phyloP scores from a whole-genome alignment of 345 rosid species.

The Sapria himalayana region DNA sequence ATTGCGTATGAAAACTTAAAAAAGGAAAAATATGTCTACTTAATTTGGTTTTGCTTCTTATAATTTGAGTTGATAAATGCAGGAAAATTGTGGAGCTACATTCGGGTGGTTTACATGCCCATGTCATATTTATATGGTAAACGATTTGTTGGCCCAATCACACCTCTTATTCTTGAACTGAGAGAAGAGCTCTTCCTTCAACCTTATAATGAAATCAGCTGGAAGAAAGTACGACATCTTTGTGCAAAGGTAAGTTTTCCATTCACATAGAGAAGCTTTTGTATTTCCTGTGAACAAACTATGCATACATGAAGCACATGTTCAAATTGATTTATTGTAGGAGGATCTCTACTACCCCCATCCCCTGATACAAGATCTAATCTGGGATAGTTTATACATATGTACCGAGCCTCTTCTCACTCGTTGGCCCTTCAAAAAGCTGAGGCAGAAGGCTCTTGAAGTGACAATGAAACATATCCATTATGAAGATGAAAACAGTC shows the following conservation, averaged over 20 bases:
- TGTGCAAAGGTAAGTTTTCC: constrained; percentile 24
- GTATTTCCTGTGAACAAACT: no score
- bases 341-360: constrained; percentile 40
- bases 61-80: constrained; percentile 5
- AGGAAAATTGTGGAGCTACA: constrained; percentile 48
- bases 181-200: constrained; percentile 32
- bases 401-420: constrained; percentile 27
- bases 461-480: constrained; percentile 20
- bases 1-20: no score
- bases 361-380: constrained; percentile 24
- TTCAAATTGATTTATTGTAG: constrained; percentile 10
- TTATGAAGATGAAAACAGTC: constrained; percentile 29
- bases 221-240: constrained; percentile 25
- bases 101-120: constrained; percentile 49
- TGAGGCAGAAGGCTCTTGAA: constrained; percentile 28
- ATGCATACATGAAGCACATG: no score
- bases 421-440: constrained; percentile 37
- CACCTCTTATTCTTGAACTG: constrained; percentile 24
- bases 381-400: constrained; percentile 35
- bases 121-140: constrained; percentile 51
- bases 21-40: no score
- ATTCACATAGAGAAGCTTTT: background rate
- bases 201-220: constrained; percentile 28
- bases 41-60: background rate
- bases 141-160: constrained; percentile 37